phyloP scores from a whole-genome alignment of 1,139 yeast genomes.

The Dujonia santamariae region DNA sequence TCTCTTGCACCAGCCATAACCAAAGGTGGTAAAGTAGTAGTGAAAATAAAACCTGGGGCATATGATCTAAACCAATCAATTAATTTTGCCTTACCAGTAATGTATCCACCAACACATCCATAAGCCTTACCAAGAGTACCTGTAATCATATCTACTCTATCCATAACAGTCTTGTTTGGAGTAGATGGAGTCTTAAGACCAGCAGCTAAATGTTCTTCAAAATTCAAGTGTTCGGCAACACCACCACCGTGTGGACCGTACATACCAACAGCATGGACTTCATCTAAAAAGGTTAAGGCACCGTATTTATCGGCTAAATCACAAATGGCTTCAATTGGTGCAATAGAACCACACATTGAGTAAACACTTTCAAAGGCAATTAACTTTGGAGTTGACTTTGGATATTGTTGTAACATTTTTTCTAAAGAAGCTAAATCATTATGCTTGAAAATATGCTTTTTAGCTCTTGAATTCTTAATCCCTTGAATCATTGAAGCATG shows the following conservation, averaged over 20 bases:
- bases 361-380: conserved; percentile 97
- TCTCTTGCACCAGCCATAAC: conserved; percentile 93
- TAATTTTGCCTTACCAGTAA: conserved; percentile 80
- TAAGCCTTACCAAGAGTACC: conserved; percentile 97
- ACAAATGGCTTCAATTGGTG: conserved; percentile 90
- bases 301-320: conserved; percentile 97
- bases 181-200: conserved; percentile 55
- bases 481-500: conserved; percentile 99
- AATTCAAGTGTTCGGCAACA: conserved; percentile 94
- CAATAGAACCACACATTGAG: conserved; percentile 97
- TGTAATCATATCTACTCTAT: conserved; percentile 91
- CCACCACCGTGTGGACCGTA: conserved; percentile 99
- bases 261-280: conserved; percentile 98
- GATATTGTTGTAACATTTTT: conserved; percentile 70
- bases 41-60: conserved; percentile 97
- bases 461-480: conserved; percentile 83
- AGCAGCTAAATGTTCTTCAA: conserved; percentile 68
- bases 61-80: conserved; percentile 95
- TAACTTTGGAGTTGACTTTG: conserved; percentile 81
- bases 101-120: conserved; percentile 97
- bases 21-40: conserved; percentile 96
- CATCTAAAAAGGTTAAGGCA: conserved; percentile 93
- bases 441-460: conserved; percentile 88
- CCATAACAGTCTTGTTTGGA: conserved; percentile 72
- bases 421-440: conserved; percentile 85